Evolutionary conservation across 176 grass and related monocot genomes (phyloP).

Genomic region (Pharus latifolius): DNA sequence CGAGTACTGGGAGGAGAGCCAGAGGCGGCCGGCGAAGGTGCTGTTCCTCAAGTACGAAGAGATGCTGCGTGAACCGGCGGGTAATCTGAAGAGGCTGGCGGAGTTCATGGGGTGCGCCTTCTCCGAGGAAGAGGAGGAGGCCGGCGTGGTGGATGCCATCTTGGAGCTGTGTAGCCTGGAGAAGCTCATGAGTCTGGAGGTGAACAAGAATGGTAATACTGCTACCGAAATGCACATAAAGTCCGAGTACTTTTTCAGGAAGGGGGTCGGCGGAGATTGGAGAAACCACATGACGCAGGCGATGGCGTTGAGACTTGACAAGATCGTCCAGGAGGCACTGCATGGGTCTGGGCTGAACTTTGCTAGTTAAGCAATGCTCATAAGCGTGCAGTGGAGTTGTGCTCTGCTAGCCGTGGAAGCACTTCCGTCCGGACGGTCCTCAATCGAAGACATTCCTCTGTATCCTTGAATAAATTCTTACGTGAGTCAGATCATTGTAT

Average conservation of each 20-base stretch:
- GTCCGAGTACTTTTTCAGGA: not conserved
- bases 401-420: too few species aligned
- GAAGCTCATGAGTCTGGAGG: not conserved
- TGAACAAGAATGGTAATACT: not conserved
- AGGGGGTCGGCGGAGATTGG: slow-evolving; percentile 1
- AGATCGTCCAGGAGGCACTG: not conserved
- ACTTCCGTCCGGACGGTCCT: too few species aligned
- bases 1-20: slow-evolving; percentile 16
- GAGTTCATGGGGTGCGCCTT: slow-evolving; percentile 11
- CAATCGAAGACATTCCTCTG: too few species aligned
- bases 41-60: slow-evolving; percentile 24
- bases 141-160: not conserved
- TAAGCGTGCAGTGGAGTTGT: too few species aligned
- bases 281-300: not conserved
- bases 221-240: not conserved
- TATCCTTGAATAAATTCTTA: too few species aligned
- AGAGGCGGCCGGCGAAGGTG: not conserved
- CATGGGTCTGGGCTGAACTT: not conserved
- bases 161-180: not conserved
- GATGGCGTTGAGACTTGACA: slow-evolving; percentile 4
- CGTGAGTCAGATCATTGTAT: too few species aligned
- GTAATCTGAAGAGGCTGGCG: not conserved
- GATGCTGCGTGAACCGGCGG: not conserved
- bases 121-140: not conserved
- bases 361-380: too few species aligned